phyloP scores from a whole-genome alignment of 2,329 filamentous ascomycete genomes.

The Cadophora sp. region DNA sequence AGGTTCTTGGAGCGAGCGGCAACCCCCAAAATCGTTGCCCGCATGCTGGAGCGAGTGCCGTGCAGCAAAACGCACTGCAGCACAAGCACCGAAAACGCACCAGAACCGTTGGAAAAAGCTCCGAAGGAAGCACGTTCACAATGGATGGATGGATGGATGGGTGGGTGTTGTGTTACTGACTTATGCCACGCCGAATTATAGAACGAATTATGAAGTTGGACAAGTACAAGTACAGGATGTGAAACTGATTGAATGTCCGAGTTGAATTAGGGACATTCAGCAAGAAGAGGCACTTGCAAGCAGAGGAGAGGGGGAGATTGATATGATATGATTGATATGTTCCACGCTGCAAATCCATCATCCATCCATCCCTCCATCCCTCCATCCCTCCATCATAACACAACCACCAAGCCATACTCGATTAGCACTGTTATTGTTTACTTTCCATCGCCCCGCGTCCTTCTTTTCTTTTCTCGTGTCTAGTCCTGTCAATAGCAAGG shows the following conservation, averaged over 20 bases:
- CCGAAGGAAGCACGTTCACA: constrained; percentile 4
- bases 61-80: background rate
- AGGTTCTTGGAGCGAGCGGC: constrained; percentile 16
- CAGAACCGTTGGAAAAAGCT: background rate
- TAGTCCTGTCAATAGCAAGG: constrained; percentile 24
- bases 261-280: background rate
- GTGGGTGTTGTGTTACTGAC: background rate
- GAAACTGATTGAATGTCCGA: background rate
- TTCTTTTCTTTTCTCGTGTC: constrained; percentile 6
- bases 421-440: constrained; percentile 11
- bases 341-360: background rate
- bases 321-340: background rate
- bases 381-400: background rate
- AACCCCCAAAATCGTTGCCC: constrained; percentile 23
- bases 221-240: too few species aligned
- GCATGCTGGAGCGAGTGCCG: constrained; percentile 24
- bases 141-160: too few species aligned
- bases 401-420: constrained; percentile 7
- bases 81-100: constrained; percentile 5
- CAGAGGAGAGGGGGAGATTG: background rate
- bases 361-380: too few species aligned
- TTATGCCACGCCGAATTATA: background rate
- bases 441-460: constrained; percentile 7
- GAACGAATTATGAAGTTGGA: background rate
- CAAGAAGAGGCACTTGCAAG: background rate